A percentile compares a stretch with the other conserved stretches of the same genome.
phyloP scores from a whole-genome alignment of 768 basidiomycete genomes.

The Tylopilus subfusipes region DNA sequence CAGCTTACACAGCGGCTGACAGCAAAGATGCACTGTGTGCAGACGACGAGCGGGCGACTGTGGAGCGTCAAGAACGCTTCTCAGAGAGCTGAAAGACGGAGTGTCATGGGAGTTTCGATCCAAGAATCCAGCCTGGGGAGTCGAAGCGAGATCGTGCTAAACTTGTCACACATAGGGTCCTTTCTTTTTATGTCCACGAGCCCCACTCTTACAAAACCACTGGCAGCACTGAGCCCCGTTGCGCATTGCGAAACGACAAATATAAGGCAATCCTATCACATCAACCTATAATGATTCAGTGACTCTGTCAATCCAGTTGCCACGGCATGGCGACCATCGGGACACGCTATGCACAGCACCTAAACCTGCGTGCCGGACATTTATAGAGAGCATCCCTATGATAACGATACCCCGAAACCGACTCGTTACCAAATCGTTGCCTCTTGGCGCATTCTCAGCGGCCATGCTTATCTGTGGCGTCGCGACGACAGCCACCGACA shows the following conservation, averaged over 20 bases:
- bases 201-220: background rate
- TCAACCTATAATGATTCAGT: background rate
- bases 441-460: background rate
- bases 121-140: constrained; percentile 10
- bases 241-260: too few species aligned
- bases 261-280: too few species aligned
- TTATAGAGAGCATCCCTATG: background rate
- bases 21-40: background rate
- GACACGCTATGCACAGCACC: background rate
- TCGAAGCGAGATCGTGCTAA: constrained; percentile 8
- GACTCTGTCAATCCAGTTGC: background rate
- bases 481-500: background rate
- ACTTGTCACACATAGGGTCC: constrained; percentile 21
- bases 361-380: background rate
- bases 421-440: constrained; percentile 9
- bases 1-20: background rate
- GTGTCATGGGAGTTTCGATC: background rate
- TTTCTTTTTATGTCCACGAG: constrained; percentile 14
- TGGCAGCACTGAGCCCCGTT: background rate
- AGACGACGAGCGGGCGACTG: background rate
- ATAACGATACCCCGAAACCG: background rate
- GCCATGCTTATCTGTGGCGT: constrained; percentile 5
- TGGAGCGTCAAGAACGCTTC: background rate
- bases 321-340: background rate
- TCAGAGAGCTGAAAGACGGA: background rate